These are phyloP conservation scores for Lasiosphaeria hispida DNA, from an alignment of 495 filamentous ascomycete species.

Conservation along the genomic window DNA sequence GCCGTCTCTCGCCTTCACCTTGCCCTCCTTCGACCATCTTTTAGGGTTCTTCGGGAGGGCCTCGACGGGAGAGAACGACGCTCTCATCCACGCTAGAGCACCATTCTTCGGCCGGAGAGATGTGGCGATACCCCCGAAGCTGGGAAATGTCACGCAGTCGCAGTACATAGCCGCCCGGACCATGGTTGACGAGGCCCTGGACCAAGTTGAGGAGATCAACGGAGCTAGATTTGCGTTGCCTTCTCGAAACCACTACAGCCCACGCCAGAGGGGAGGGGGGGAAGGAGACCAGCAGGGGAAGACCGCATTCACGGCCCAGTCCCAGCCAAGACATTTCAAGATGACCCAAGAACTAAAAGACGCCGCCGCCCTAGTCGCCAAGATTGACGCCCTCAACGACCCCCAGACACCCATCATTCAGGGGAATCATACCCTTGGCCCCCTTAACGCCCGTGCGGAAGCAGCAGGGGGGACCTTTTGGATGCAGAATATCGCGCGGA, in stretches of 20 bases:
- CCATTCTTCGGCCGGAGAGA: slow-evolving; percentile 1
- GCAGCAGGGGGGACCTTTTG: slow-evolving; percentile 13
- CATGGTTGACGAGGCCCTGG: slow-evolving; percentile 5
- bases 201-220: slow-evolving; percentile 4
- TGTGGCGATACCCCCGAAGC: slow-evolving; percentile 2
- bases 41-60: too few relatives aligned
- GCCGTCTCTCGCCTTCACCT: too few relatives aligned
- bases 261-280: slow-evolving; percentile 3
- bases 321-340: too few relatives aligned
- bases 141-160: slow-evolving; percentile 9
- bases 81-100: too few relatives aligned
- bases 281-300: too few relatives aligned
- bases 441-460: too few relatives aligned
- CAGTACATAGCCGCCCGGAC: slow-evolving; percentile 6
- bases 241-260: slow-evolving; percentile 5
- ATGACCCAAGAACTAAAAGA: not conserved
- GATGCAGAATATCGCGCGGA: slow-evolving; percentile 11
- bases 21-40: too few relatives aligned
- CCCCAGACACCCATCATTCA: not conserved
- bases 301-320: too few relatives aligned
- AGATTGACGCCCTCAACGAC: not conserved
- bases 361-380: not conserved
- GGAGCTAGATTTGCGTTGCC: slow-evolving; percentile 6
- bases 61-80: too few relatives aligned
- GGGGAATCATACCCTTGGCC: not conserved